phyloP scores from a whole-genome alignment of 179 eudicot species.

The Beta macrorhiza region DNA sequence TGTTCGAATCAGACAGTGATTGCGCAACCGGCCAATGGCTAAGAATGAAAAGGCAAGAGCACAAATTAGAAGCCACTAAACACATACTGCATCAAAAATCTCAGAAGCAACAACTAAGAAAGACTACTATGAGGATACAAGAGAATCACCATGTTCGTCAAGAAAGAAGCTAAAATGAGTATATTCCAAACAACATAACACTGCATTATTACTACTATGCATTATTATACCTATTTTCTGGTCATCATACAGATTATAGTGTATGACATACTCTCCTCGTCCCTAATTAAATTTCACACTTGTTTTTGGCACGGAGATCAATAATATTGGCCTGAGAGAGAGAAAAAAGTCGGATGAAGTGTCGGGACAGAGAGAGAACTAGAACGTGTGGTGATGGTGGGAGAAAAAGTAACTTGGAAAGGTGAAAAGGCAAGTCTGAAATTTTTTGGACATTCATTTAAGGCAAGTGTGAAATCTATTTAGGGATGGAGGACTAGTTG shows the following conservation, averaged over 20 bases:
- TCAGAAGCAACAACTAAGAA: not conserved
- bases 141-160: not conserved
- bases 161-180: not conserved
- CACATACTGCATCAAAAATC: not conserved
- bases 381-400: not conserved
- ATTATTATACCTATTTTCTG: not conserved
- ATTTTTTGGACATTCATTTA: not conserved
- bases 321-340: not conserved
- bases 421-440: not conserved
- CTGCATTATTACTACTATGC: too few relatives aligned
- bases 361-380: not conserved
- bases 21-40: slow-evolving; percentile 62
- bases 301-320: not conserved
- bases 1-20: slow-evolving; percentile 42
- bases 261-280: not conserved
- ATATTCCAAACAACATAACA: not conserved
- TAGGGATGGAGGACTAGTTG: not conserved
- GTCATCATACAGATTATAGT: not conserved
- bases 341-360: not conserved
- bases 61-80: slow-evolving; percentile 21
- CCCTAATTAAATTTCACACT: not conserved
- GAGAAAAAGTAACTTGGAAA: not conserved
- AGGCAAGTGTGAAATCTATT: not conserved
- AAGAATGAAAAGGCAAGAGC: slow-evolving; percentile 24
- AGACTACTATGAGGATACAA: not conserved